These are phyloP conservation scores for Crataegus laevigata DNA, from an alignment of 306 rosid species.

Conservation along the genomic window DNA sequence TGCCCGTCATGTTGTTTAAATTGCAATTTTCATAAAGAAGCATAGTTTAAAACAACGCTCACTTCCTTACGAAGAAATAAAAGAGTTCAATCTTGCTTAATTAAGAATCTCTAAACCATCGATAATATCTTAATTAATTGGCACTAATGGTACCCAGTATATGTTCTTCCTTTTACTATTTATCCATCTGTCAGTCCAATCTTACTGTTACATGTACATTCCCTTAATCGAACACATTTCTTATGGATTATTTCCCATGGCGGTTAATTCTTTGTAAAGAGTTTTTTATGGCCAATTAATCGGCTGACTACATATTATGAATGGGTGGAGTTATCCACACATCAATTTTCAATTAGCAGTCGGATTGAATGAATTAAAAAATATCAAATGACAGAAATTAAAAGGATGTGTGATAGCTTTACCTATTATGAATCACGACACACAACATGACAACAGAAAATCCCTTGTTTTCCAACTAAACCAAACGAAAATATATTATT, in stretches of 20 bases:
- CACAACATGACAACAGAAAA: constrained; percentile 7
- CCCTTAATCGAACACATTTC: not conserved
- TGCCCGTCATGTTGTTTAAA: too few species aligned
- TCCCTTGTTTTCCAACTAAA: constrained; percentile 5
- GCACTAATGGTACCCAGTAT: constrained; percentile 1
- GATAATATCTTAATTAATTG: not conserved
- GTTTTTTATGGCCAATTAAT: not conserved
- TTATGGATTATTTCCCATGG: not conserved
- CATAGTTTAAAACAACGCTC: too few species aligned
- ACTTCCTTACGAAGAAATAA: too few species aligned
- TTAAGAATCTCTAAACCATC: constrained; percentile 1
- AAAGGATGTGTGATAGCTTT: accelerated
- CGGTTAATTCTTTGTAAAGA: not conserved
- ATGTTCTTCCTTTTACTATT: not conserved
- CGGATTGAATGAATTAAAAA: too few species aligned
- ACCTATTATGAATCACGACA: not conserved
- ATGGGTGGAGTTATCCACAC: not conserved
- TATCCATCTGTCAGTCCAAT: not conserved
- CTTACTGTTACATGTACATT: not conserved
- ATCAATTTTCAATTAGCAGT: too few species aligned
- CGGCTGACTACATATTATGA: not conserved
- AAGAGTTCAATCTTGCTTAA: constrained; percentile 8
- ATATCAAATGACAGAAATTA: too few species aligned
- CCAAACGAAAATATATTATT: not conserved
- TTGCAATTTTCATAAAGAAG: too few species aligned